Percentiles rank a stretch among this genome's conserved stretches.
Evolutionary conservation across 1,139 yeast species (phyloP).

Genomic region (Nakaseomyces glabratus): DNA sequence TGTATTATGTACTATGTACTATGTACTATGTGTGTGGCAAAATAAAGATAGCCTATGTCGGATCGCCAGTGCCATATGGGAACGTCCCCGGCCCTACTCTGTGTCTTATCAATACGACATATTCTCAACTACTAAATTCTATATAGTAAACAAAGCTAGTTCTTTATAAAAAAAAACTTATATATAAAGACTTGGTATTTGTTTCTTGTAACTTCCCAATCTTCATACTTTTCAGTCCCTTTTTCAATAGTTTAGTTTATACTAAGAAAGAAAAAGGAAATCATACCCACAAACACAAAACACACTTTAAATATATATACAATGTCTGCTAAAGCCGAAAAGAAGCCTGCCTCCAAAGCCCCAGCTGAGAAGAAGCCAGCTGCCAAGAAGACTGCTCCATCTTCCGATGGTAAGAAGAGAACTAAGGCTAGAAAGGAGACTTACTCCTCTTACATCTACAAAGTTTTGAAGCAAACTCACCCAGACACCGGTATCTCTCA

Average conservation of each 20-base stretch:
- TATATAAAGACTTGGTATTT: neutral
- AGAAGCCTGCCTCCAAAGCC: constrained; percentile 98
- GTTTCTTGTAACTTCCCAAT: neutral
- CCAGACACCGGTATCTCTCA: constrained; percentile 99
- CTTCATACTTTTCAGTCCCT: neutral
- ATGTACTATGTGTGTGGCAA: no score
- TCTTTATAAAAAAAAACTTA: no score
- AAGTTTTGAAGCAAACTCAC: constrained; percentile 97
- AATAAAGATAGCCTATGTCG: no score
- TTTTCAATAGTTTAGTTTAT: neutral
- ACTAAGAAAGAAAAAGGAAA: neutral
- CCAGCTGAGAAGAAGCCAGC: constrained; percentile 97
- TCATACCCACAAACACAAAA: constrained; percentile 11
- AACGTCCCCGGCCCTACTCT: no score
- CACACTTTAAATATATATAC: constrained; percentile 16
- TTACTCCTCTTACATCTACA: constrained; percentile 96
- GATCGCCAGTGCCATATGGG: no score
- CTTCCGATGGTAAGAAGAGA: constrained; percentile 84
- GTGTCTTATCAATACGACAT: no score
- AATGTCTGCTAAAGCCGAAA: constrained; percentile 82
- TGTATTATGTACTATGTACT: no score
- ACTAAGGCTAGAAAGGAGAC: constrained; percentile 97
- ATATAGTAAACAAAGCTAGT: no score
- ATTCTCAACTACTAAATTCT: no score
- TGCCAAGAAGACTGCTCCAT: constrained; percentile 84